Percentiles rank a stretch among this genome's conserved stretches.
phyloP scores from a whole-genome alignment of 768 basidiomycete genomes.

The Gyrodon lividus region DNA sequence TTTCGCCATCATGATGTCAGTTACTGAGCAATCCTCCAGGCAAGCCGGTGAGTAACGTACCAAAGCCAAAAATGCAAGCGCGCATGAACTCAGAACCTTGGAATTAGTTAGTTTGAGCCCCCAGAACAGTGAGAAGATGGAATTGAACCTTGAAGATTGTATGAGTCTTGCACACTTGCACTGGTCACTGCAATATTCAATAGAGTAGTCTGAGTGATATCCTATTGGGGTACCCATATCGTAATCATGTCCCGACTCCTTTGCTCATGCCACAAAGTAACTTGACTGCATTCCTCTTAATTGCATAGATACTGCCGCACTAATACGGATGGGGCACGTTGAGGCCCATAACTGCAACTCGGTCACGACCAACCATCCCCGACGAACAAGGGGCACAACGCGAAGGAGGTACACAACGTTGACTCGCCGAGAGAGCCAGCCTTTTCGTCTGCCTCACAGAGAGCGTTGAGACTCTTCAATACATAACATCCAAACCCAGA shows the following conservation, averaged over 20 bases:
- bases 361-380: slow-evolving; percentile 12
- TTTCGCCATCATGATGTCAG: slow-evolving; percentile 52
- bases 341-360: slow-evolving; percentile 30
- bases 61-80: slow-evolving; percentile 32
- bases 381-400: slow-evolving; percentile 12
- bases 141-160: too few relatives aligned
- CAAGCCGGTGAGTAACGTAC: slow-evolving; percentile 8
- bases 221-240: too few relatives aligned
- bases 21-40: neutral
- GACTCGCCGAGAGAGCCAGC: slow-evolving; percentile 3
- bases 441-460: slow-evolving; percentile 32
- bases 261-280: slow-evolving; percentile 1
- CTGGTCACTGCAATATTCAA: too few relatives aligned
- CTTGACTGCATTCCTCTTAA: neutral
- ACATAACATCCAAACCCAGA: slow-evolving; percentile 42
- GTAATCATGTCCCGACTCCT: slow-evolving; percentile 15
- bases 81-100: too few relatives aligned
- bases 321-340: slow-evolving; percentile 32
- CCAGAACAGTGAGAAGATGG: too few relatives aligned
- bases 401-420: slow-evolving; percentile 15
- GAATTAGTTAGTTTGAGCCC: too few relatives aligned
- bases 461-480: slow-evolving; percentile 51
- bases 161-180: too few relatives aligned
- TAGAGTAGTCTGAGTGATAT: too few relatives aligned
- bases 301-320: slow-evolving; percentile 4